Conservation (phyloP, 331 rosid genomes). For the Ulmus americana region DNA sequence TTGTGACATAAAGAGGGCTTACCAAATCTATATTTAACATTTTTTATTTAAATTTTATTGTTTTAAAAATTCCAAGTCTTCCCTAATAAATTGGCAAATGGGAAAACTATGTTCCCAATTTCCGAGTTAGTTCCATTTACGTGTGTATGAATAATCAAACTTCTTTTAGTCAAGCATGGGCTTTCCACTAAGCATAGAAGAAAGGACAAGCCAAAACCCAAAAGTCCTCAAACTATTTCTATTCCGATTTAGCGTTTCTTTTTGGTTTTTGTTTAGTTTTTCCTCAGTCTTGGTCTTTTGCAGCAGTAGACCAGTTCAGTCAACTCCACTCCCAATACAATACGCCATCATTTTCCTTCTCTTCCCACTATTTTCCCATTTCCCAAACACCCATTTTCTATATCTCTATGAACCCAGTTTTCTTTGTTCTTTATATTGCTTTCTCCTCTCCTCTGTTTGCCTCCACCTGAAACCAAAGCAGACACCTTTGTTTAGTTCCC, state of each 20-base stretch:
- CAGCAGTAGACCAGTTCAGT: constrained; percentile 24
- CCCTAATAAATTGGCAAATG: too few relatives aligned
- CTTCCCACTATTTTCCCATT: constrained; percentile 21
- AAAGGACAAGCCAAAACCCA: neutral
- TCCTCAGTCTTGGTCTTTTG: constrained; percentile 5
- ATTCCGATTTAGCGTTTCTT: neutral
- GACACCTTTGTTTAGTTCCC: neutral
- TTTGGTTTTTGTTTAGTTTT: neutral
- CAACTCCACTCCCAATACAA: constrained; percentile 29
- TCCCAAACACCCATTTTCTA: neutral
- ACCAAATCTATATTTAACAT: too few relatives aligned
- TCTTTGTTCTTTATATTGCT: constrained; percentile 3
- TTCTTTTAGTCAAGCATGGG: constrained; percentile 17
- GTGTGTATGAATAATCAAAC: constrained; percentile 26
- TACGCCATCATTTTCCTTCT: constrained; percentile 4
- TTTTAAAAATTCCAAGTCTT: too few relatives aligned
- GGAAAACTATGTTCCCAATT: neutral
- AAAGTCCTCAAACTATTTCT: neutral
- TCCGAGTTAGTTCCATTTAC: constrained; percentile 7
- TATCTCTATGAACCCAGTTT: neutral
- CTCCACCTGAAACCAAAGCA: constrained; percentile 21
- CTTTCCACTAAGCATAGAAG: neutral
- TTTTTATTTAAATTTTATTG: too few relatives aligned
- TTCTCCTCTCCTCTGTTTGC: neutral
- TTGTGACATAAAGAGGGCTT: too few relatives aligned